Conservation (phyloP, 805 yeast species). For the Candida manassasensis region DNA sequence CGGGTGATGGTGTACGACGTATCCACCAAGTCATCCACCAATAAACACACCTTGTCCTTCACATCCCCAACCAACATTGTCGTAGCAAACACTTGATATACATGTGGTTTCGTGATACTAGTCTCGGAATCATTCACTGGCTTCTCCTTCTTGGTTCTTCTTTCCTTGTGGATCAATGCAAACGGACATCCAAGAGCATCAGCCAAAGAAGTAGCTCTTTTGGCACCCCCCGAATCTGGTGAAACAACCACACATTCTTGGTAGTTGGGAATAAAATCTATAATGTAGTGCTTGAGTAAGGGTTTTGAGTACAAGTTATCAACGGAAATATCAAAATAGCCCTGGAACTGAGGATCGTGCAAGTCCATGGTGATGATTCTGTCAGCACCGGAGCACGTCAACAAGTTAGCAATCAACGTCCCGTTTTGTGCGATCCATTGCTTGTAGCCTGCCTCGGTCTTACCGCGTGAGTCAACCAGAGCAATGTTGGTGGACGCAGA, state of each 20-base stretch:
- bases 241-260: conserved; percentile 87
- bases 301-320: conserved; percentile 92
- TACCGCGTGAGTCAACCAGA: conserved; percentile 32
- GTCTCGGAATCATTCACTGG: conserved; percentile 13
- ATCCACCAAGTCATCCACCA: conserved; percentile 91
- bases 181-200: conserved; percentile 84
- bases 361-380: conserved; percentile 96
- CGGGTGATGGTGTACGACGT: conserved; percentile 88
- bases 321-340: conserved; percentile 93
- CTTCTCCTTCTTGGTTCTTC: conserved; percentile 48
- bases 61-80: conserved; percentile 98
- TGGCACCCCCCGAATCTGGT: conserved; percentile 99
- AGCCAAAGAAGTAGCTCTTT: conserved; percentile 91
- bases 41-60: conserved; percentile 75
- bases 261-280: conserved; percentile 70
- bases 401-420: conserved; percentile 79
- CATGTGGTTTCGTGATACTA: conserved; percentile 9
- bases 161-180: conserved; percentile 93
- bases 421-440: conserved; percentile 97
- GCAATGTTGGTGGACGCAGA: conserved; percentile 31
- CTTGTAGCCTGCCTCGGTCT: conserved; percentile 66
- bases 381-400: conserved; percentile 93
- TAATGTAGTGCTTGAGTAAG: conserved; percentile 77
- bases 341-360: conserved; percentile 97
- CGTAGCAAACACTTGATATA: conserved; percentile 49